phyloP scores from a whole-genome alignment of 2,329 filamentous ascomycete species.

The Drechslerella coelobrocha region DNA sequence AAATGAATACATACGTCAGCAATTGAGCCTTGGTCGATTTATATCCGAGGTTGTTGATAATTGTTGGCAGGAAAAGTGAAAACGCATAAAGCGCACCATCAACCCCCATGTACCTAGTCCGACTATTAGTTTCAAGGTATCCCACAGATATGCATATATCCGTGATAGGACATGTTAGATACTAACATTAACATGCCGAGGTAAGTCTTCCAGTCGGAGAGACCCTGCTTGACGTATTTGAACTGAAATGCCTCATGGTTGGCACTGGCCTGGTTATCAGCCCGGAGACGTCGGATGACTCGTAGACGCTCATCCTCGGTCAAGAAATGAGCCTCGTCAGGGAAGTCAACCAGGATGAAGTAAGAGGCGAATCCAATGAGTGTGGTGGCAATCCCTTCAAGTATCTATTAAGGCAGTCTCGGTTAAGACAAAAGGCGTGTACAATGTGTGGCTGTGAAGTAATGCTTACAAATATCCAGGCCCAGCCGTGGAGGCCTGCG shows the following conservation, averaged over 20 bases:
- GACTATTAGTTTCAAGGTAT: not conserved
- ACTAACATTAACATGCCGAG: slow-evolving; percentile 63
- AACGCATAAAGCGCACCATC: slow-evolving; percentile 51
- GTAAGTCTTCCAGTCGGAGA: slow-evolving; percentile 87
- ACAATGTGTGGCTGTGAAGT: not conserved
- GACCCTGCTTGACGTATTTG: slow-evolving; percentile 72
- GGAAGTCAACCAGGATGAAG: slow-evolving; percentile 84
- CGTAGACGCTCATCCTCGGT: slow-evolving; percentile 72
- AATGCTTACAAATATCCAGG: slow-evolving; percentile 66
- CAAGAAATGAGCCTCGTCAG: slow-evolving; percentile 76
- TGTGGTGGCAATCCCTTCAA: slow-evolving; percentile 74
- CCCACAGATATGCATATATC: not conserved
- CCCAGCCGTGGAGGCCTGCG: slow-evolving; percentile 66
- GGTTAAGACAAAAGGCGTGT: not conserved
- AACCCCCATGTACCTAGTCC: slow-evolving; percentile 53
- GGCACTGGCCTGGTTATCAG: slow-evolving; percentile 76
- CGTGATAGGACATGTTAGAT: not conserved
- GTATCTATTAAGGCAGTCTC: slow-evolving; percentile 58
- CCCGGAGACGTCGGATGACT: slow-evolving; percentile 72
- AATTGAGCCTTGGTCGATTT: slow-evolving; percentile 71
- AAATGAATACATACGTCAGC: slow-evolving; percentile 65
- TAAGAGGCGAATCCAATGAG: slow-evolving; percentile 72
- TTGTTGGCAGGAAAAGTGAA: slow-evolving; percentile 78
- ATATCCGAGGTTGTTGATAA: slow-evolving; percentile 69
- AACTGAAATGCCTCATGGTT: slow-evolving; percentile 77